Evolutionary conservation across 768 basidiomycete genomes (phyloP), one percentile per base, ranked within the genome.

Genomic region (Tricholoma saponaceum): DNA sequence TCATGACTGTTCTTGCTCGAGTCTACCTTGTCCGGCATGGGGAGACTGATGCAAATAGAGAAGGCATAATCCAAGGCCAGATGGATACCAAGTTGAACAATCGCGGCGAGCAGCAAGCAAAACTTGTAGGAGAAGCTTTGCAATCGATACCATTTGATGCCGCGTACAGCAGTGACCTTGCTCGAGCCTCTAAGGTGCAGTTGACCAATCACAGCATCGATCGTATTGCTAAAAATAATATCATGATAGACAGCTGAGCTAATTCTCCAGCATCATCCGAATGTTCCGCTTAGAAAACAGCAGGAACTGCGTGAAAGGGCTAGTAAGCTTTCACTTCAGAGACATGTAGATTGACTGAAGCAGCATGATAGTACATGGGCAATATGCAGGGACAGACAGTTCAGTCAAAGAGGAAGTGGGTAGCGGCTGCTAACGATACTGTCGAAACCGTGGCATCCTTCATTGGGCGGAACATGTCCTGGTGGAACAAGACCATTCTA

Each of bases 11-110:
- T 54, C 64, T 73, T 25, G 77, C 79, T 23, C 75, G 76, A 54
- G 62, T 91, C 47, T 89, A 86, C 66, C 72, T 90, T 60, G 79
- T 90, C 51, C 83, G 90, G 43, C 90, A 92, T 62, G 90, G 89
- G 18, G 89, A 92, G 74, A 92, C 90, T 23, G 78, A 83, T 41
- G 84, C 80, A 65, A 92, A 92, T 69, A 71, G 76, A 53, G 70
- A 73, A 5, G 74, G 76, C 23, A 82, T 88, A 56, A 79, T 90
- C 46, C 90, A 93, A 74, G 91, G 91, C 39, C 91, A 93, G 8
- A 64, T 83, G 55, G 87, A 93, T 70, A 85, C 85, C 6, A 60
- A 69, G 39, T 76, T 93, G 65, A 92, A 92, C 62, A 79, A 76
- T 14, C 71, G 68, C 3, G 91, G 91, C 13, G 54, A 77, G 49